Evolutionary conservation across 768 basidiomycete species (phyloP).

Genomic region (Trametes maxima): DNA sequence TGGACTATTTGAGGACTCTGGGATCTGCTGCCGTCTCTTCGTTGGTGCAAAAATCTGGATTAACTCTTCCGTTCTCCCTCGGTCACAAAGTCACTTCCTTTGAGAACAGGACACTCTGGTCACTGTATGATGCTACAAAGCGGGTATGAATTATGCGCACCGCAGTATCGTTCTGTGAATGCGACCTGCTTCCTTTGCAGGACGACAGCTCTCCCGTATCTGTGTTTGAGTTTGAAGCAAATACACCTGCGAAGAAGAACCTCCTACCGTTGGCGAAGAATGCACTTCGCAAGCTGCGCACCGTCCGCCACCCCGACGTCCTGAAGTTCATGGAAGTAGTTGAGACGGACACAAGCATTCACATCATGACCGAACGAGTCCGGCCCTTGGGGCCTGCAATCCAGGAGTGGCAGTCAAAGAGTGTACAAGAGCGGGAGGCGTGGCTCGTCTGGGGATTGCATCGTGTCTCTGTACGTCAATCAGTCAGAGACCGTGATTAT

Average conservation of each 20-base stretch:
- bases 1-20: constrained; percentile 83
- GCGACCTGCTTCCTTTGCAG: constrained; percentile 43
- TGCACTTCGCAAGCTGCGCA: constrained; percentile 85
- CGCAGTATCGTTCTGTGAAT: not conserved
- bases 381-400: constrained; percentile 69
- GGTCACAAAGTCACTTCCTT: constrained; percentile 70
- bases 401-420: constrained; percentile 62
- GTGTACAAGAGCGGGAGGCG: constrained; percentile 71
- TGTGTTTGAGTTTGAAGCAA: constrained; percentile 89
- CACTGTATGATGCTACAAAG: constrained; percentile 85
- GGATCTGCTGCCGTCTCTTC: constrained; percentile 87
- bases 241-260: constrained; percentile 57
- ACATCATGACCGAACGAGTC: constrained; percentile 95
- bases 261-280: constrained; percentile 82
- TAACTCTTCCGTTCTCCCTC: constrained; percentile 85
- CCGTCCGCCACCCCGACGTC: constrained; percentile 93
- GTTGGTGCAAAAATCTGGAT: constrained; percentile 91
- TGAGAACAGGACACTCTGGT: constrained; percentile 77
- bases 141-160: constrained; percentile 51
- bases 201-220: constrained; percentile 88
- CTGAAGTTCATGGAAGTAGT: constrained; percentile 94
- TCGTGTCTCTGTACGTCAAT: constrained; percentile 72
- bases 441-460: constrained; percentile 95
- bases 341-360: constrained; percentile 84
- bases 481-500: constrained; percentile 12